A percentile compares a stretch with the other conserved stretches of the same genome.
phyloP scores from a whole-genome alignment of 345 rosid species.

The Atalantia buxifolia region DNA sequence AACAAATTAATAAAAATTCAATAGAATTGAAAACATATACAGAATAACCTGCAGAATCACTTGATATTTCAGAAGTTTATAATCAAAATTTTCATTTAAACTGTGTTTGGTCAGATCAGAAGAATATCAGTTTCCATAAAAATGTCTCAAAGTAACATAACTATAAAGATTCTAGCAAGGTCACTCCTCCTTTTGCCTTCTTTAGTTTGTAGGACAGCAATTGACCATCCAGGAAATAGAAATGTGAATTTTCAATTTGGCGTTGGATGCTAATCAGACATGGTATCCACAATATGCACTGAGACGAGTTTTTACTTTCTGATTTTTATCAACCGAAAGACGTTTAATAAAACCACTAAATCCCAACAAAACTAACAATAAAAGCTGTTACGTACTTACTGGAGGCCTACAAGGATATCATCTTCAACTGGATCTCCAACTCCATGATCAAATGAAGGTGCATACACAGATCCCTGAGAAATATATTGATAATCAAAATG shows the following conservation, averaged over 20 bases:
- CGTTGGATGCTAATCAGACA: not conserved
- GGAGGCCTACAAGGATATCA: slow-evolving; percentile 72
- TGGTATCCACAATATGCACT: not conserved
- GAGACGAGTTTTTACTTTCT: not conserved
- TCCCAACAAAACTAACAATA: not conserved
- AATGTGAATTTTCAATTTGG: not conserved
- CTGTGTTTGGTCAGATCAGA: not conserved
- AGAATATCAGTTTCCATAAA: not conserved
- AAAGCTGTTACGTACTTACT: slow-evolving; percentile 53
- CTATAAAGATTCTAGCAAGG: not conserved
- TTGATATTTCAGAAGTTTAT: not conserved
- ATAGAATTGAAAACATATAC: not conserved
- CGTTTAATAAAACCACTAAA: not conserved
- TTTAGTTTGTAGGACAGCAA: not conserved
- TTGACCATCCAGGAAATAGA: not conserved
- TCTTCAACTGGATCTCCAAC: slow-evolving; percentile 93
- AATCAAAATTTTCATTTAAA: not conserved
- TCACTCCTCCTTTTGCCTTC: not conserved
- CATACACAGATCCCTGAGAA: slow-evolving; percentile 77
- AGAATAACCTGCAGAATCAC: not conserved
- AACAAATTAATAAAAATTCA: not conserved
- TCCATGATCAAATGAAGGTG: slow-evolving; percentile 90
- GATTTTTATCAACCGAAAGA: not conserved
- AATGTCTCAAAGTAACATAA: not conserved
- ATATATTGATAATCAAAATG: slow-evolving; percentile 11